A percentile compares a stretch with the other conserved stretches of the same genome.
Conservation (phyloP, 768 basidiomycete genomes). For the Lentinula sp. region DNA sequence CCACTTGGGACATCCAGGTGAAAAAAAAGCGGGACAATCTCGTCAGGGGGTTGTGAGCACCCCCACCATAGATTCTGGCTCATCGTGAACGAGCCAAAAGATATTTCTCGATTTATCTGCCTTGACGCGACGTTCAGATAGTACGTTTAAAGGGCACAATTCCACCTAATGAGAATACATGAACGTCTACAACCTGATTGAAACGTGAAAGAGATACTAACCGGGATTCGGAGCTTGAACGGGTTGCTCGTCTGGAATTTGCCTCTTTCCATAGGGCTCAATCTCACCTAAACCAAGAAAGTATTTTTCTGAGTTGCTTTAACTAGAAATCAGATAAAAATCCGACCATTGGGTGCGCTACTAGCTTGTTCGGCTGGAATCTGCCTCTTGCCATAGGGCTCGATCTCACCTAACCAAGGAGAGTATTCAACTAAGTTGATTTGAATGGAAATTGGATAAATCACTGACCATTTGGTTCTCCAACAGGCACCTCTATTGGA, state of each 20-base stretch:
- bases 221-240: neutral
- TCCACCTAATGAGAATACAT: no score
- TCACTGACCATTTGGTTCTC: neutral
- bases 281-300: constrained; percentile 5
- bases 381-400: constrained; percentile 13
- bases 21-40: no score
- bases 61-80: no score
- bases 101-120: no score
- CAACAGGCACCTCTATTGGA: neutral
- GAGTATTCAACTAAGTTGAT: no score
- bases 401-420: constrained; percentile 9
- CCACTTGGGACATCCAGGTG: no score
- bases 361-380: neutral
- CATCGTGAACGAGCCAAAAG: no score
- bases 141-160: no score
- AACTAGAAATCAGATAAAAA: constrained; percentile 16
- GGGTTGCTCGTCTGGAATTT: neutral
- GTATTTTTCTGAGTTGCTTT: neutral
- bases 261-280: constrained; percentile 15
- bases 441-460: neutral
- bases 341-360: constrained; percentile 20
- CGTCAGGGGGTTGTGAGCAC: no score
- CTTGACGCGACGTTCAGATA: no score
- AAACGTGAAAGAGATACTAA: neutral
- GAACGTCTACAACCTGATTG: no score